phyloP scores from a whole-genome alignment of 768 basidiomycete genomes.

The Krasilnikovozyma curviuscula region DNA sequence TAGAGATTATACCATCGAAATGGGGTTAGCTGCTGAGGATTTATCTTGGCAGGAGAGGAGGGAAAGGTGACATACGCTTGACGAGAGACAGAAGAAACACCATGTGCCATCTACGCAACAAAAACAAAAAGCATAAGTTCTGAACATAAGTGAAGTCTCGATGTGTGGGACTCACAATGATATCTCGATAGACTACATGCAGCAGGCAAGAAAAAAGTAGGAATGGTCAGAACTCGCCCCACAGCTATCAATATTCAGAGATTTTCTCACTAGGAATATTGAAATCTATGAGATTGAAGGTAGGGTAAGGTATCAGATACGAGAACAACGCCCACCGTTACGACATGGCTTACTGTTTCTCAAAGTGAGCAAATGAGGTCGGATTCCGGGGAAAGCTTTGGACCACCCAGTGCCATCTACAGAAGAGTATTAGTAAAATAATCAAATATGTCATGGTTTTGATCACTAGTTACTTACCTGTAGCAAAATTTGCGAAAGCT shows the following conservation, averaged over 20 bases:
- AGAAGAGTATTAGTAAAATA: neutral
- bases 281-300: too few relatives aligned
- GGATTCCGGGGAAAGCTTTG: conserved; percentile 67
- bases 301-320: too few relatives aligned
- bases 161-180: too few relatives aligned
- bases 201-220: neutral
- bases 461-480: neutral
- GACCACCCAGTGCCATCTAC: conserved; percentile 71
- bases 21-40: neutral
- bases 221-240: neutral
- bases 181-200: conserved; percentile 57
- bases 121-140: too few relatives aligned
- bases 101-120: too few relatives aligned
- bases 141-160: too few relatives aligned
- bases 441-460: neutral
- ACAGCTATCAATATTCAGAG: too few relatives aligned
- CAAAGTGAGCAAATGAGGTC: conserved; percentile 72
- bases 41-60: neutral
- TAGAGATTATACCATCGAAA: conserved; percentile 33
- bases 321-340: too few relatives aligned
- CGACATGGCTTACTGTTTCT: conserved; percentile 7
- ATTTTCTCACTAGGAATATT: too few relatives aligned
- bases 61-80: conserved; percentile 18
- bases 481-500: conserved; percentile 21
- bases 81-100: conserved; percentile 70